Percentiles rank a stretch among this genome's conserved stretches.
Evolutionary conservation across 345 rosid genomes (phyloP).

Genomic region (Boechera stricta): DNA sequence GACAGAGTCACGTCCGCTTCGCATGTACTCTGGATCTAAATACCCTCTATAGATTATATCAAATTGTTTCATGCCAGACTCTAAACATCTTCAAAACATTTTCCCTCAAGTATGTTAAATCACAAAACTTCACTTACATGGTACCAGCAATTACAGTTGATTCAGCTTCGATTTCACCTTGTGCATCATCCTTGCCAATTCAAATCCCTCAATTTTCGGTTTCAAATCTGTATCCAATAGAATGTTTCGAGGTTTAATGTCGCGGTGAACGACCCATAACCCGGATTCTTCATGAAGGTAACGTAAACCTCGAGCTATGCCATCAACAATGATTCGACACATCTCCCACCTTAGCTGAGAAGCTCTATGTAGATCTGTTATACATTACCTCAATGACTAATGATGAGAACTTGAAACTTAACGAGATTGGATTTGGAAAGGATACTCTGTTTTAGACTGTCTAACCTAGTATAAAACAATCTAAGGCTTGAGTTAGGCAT

Average conservation of each 20-base stretch:
- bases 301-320: slow-evolving; percentile 40
- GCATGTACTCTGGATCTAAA: slow-evolving; percentile 1
- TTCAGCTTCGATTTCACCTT: slow-evolving; percentile 13
- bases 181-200: slow-evolving; percentile 20
- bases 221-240: slow-evolving; percentile 26
- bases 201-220: slow-evolving; percentile 36
- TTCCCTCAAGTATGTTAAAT: background rate
- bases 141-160: background rate
- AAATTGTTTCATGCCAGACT: background rate
- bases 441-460: background rate
- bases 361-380: slow-evolving; percentile 25
- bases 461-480: slow-evolving; percentile 54
- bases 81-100: background rate
- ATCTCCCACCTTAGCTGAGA: slow-evolving; percentile 36
- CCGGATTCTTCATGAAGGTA: slow-evolving; percentile 40
- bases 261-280: slow-evolving; percentile 21
- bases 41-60: slow-evolving; percentile 15
- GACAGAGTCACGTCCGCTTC: slow-evolving; percentile 8
- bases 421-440: background rate
- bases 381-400: background rate
- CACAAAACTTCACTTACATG: slow-evolving; percentile 5
- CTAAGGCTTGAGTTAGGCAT: slow-evolving; percentile 64
- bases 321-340: slow-evolving; percentile 31
- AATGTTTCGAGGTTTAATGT: slow-evolving; percentile 37
- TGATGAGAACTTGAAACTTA: background rate